Percentiles rank a stretch among this genome's conserved stretches.
phyloP scores from a whole-genome alignment of 2,329 filamentous ascomycete genomes.

The Diaporthe citriasiana region DNA sequence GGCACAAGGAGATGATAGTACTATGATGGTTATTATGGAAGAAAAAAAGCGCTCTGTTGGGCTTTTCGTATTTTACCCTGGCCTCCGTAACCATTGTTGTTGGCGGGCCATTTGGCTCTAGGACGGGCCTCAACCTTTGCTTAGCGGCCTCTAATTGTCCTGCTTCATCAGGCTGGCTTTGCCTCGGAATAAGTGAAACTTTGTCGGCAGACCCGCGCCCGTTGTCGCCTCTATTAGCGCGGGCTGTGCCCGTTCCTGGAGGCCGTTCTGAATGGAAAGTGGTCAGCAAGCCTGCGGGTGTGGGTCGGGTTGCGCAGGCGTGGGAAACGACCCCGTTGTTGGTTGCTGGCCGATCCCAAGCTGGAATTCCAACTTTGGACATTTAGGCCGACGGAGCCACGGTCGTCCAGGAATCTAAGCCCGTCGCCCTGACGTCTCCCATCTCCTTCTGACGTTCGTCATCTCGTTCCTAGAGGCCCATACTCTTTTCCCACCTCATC shows the following conservation, averaged over 20 bases:
- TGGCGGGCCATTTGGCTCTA: conserved; percentile 17
- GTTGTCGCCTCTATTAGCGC: conserved; percentile 26
- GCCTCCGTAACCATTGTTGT: neutral
- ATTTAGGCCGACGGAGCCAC: conserved; percentile 30
- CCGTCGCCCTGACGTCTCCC: conserved; percentile 29
- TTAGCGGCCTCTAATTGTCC: conserved; percentile 15
- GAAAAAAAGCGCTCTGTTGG: conserved; percentile 12
- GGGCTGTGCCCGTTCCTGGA: conserved; percentile 32
- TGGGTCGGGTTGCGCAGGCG: conserved; percentile 30
- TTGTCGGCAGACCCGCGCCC: conserved; percentile 29
- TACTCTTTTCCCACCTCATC: conserved; percentile 31
- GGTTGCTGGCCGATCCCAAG: conserved; percentile 25
- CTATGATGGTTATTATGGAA: neutral
- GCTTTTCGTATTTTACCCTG: conserved; percentile 27
- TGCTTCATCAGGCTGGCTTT: conserved; percentile 30
- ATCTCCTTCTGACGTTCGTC: conserved; percentile 38
- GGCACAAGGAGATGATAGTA: neutral
- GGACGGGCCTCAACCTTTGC: conserved; percentile 8
- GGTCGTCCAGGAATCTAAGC: conserved; percentile 31
- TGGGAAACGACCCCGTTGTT: conserved; percentile 24
- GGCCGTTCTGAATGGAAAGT: conserved; percentile 27
- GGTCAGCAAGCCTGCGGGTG: conserved; percentile 17
- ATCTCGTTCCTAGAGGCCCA: conserved; percentile 39
- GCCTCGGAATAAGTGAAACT: conserved; percentile 20
- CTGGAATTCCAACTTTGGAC: conserved; percentile 22